Evolutionary conservation across 2,329 filamentous ascomycete genomes (phyloP).

Genomic region (Rachicladosporium sp.): DNA sequence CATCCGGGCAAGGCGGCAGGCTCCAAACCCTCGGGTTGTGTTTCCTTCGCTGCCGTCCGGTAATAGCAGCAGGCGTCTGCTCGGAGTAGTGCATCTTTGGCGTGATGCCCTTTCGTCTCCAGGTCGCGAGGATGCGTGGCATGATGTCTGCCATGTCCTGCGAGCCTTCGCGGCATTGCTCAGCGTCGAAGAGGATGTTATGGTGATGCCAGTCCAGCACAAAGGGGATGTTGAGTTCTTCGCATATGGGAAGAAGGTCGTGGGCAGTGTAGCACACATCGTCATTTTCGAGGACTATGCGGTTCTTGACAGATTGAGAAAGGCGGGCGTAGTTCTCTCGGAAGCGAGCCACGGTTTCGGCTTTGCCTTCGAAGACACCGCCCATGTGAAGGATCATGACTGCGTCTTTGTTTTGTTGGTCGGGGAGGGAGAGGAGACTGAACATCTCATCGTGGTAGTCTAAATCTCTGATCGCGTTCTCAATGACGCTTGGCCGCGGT

Average conservation of each 20-base stretch:
- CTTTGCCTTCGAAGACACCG: conserved; percentile 78
- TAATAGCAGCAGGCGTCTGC: conserved; percentile 62
- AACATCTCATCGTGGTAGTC: conserved; percentile 84
- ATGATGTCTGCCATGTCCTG: conserved; percentile 65
- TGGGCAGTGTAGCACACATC: conserved; percentile 90
- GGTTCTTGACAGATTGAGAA: conserved; percentile 58
- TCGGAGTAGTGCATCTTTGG: conserved; percentile 98
- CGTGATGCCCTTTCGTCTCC: conserved; percentile 69
- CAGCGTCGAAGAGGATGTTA: conserved; percentile 76
- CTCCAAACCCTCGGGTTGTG: conserved; percentile 69
- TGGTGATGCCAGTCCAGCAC: conserved; percentile 96
- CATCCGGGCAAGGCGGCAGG: conserved; percentile 66
- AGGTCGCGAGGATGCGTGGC: conserved; percentile 68
- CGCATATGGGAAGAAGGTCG: conserved; percentile 76
- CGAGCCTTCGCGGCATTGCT: conserved; percentile 68
- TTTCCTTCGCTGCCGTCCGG: conserved; percentile 65
- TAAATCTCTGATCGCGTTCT: conserved; percentile 65
- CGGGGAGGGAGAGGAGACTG: conserved; percentile 59
- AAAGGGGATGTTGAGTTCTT: conserved; percentile 82
- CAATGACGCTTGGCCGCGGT: conserved; percentile 63
- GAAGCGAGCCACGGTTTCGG: conserved; percentile 65
- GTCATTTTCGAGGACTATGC: conserved; percentile 86
- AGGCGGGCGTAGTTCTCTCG: conserved; percentile 58
- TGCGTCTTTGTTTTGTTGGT: conserved; percentile 70
- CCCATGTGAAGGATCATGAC: conserved; percentile 95